Base-by-base conservation (phyloP, 192 early-diverging fungal genomes). In the Rhizoclosmatium sp. region DNA sequence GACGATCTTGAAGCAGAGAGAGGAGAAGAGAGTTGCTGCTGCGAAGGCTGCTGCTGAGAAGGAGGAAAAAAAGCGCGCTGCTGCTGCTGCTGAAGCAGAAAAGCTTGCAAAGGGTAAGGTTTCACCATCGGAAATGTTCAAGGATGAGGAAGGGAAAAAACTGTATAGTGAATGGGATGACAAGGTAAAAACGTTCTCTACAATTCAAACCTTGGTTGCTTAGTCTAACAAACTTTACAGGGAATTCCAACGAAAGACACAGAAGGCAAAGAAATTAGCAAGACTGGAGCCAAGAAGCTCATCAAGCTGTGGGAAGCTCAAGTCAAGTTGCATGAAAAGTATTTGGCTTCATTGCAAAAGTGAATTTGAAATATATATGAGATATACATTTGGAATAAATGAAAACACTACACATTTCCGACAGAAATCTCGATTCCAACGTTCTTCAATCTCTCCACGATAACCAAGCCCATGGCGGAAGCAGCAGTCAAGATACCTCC, bases 271-370 rank as follows among this genome's bases (percentile, higher is more conserved):
- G 93, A 94, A 71, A 82, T 99, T 40, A 78, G 95, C 71, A 98
- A 96, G 84, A 92, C 85, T 81, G 88, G 92, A 78, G 76, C 88
- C 61, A 98, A 98, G 90, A 96, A 96, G 85, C 84, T 97, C 59
- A 82, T 91, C 66, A 97, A 98, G 88, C 92, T 94, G 82, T 92
- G 89, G 78, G 92, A 94, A 16, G 87, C 83, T 5, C 98, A 99
- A 85, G 91, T 86, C 59, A 97, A 97, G 86, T 85, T 99, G 41
- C 95, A 99, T 78, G 86, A 89, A 59, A 92, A 96, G 82, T 98
- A 95, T 78, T 85, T 94, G 21, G 72, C 72, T 4, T n/a, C 59
- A 10, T 40, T 49, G 60, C 59, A 75, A 59, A 5, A 75, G 58
- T 71, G 40, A 71, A 68, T 54, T 54, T 54, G 5, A 54, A 54